Base-by-base conservation (phyloP, 495 filamentous ascomycete genomes). In the Penicillium cinerascens region DNA sequence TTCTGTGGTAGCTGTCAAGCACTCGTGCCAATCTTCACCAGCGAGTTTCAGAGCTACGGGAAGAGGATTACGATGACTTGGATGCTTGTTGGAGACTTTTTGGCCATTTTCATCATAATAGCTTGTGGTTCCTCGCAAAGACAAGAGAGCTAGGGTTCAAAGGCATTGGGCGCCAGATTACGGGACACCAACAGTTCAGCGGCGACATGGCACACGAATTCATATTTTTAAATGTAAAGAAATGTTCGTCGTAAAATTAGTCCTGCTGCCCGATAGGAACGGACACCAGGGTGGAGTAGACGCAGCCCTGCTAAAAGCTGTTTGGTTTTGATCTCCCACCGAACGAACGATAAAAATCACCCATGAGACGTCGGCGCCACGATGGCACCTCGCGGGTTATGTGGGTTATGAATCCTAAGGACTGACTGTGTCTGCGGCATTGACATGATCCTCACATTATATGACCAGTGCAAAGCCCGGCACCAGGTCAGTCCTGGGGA, bases 241-340 rank as follows among this genome's bases (percentile, higher is more conserved):
- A 51, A 76, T 78, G 75, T 78, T 60, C 73, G 75, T 78, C 75
- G 66, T 75, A 70, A 63, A 72, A 74, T 72, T 62, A 78, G 75
- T 78, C 75, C 75, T 74, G 73, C 63, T 61, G 70, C 68, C 67
- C 72, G 60, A 75, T 68, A 45, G 56, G 59, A 47, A 39, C 61
- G 60, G 73, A 67, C 72, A 74, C 66, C 73, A 74, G 73, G 75
- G 75, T 78, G 75, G 75, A 78, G 73, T 78, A 77, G 75, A 78
- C 75, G 73, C 75, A 72, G 75, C 63, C 57, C 75, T 78, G 75
- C 75, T 78, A 78, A 73, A 78, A 76, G 72, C 75, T 71, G 73
- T 74, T 73, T 70, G 70, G 73, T 72, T 77, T 78, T 73, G 68
- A 69, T 78, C 68, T 78, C 63, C 75, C 75, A 78, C 75, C 60